A percentile compares a stretch with the other conserved stretches of the same genome.
phyloP scores from a whole-genome alignment of 2,329 filamentous ascomycete species.

The Trichoderma harzianum region DNA sequence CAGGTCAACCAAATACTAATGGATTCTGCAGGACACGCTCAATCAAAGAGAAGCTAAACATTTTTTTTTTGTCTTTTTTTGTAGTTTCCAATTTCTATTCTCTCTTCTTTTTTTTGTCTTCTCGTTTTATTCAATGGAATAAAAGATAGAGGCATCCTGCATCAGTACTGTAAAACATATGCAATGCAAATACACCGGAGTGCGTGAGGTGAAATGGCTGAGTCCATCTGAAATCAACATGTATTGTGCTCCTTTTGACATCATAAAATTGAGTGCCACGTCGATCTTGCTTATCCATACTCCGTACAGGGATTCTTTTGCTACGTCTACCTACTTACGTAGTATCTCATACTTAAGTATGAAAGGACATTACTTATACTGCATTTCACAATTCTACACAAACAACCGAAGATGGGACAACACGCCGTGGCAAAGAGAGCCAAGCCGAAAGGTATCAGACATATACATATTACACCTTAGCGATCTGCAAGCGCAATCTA shows the following conservation, averaged over 20 bases:
- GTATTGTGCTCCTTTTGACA: neutral
- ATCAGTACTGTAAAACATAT: no score
- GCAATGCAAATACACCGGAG: neutral
- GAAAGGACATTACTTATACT: no score
- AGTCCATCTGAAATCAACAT: neutral
- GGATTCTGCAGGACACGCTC: slow-evolving; percentile 61
- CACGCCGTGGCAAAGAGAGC: neutral
- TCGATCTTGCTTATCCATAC: neutral
- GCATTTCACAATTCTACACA: no score
- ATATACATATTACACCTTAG: neutral
- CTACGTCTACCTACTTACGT: neutral
- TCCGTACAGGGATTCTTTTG: neutral
- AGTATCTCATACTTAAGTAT: neutral
- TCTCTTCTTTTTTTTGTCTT: neutral
- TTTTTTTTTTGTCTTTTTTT: slow-evolving; percentile 18
- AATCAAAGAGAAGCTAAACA: slow-evolving; percentile 69
- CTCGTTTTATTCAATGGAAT: neutral
- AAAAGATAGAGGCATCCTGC: neutral
- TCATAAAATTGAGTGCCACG: neutral
- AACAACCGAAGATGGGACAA: neutral
- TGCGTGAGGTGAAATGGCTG: neutral
- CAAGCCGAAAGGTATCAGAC: neutral
- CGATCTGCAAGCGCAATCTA: neutral
- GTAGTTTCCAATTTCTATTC: no score
- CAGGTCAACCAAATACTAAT: neutral